Conservation (phyloP, 139 green algal species). For the Pleodorina starrii region DNA sequence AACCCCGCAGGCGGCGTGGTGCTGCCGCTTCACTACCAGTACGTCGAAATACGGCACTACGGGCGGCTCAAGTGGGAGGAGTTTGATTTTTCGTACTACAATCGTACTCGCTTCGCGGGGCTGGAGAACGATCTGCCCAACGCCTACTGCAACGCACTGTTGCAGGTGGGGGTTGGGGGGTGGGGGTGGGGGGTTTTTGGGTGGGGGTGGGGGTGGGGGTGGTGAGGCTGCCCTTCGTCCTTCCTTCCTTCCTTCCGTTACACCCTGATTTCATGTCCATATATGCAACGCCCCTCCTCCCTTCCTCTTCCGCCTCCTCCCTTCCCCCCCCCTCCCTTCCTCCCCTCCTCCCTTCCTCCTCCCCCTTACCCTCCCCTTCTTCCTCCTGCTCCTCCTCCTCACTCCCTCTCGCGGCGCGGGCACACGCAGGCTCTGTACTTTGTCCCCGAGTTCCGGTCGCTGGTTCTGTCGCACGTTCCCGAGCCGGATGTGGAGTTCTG, state of each 20-base stretch:
- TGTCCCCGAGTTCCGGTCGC: slow-evolving; percentile 74
- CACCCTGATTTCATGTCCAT: too few relatives aligned
- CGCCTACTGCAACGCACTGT: slow-evolving; percentile 94
- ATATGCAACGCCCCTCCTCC: too few relatives aligned
- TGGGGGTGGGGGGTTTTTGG: not conserved
- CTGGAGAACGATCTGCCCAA: slow-evolving; percentile 96
- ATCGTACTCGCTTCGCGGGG: slow-evolving; percentile 90
- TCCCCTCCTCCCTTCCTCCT: too few relatives aligned
- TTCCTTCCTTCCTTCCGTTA: too few relatives aligned
- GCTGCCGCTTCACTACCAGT: slow-evolving; percentile 80
- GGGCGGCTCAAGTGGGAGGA: slow-evolving; percentile 81
- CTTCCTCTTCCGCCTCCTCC: too few relatives aligned
- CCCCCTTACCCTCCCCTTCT: too few relatives aligned
- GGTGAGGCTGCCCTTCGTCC: too few relatives aligned
- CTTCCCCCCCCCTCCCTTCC: too few relatives aligned
- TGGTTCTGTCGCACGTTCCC: slow-evolving; percentile 75
- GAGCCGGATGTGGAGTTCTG: slow-evolving; percentile 89
- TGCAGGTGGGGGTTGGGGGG: slow-evolving; percentile 76
- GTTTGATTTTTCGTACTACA: slow-evolving; percentile 89
- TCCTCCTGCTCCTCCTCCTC: too few relatives aligned
- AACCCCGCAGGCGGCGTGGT: slow-evolving; percentile 55
- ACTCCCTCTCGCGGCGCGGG: too few relatives aligned
- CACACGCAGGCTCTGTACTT: slow-evolving; percentile 94
- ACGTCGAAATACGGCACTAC: slow-evolving; percentile 71
- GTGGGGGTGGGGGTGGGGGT: not conserved